Percentiles rank a stretch among this genome's conserved stretches.
Evolutionary conservation across 2,329 filamentous ascomycete genomes (phyloP).

Genomic region (Geosmithia putterillii): DNA sequence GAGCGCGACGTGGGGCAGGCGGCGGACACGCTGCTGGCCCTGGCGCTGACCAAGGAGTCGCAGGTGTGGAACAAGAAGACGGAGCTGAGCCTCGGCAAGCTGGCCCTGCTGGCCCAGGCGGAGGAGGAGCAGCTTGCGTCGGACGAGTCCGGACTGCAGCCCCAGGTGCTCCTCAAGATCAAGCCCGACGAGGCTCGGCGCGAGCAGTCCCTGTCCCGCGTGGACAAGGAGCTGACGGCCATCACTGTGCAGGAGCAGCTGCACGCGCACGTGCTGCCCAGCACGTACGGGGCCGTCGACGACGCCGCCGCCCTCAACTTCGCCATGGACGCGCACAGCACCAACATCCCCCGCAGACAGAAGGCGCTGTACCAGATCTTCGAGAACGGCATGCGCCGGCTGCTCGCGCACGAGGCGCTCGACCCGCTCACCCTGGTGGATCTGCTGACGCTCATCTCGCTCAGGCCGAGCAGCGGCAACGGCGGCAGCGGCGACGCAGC

Average conservation of each 20-base stretch:
- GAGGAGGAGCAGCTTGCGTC: conserved; percentile 16
- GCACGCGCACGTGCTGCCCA: conserved; percentile 56
- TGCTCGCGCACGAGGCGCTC: conserved; percentile 63
- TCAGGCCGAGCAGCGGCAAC: conserved; percentile 7
- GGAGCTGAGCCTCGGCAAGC: conserved; percentile 78
- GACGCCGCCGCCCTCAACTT: conserved; percentile 66
- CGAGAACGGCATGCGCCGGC: conserved; percentile 52
- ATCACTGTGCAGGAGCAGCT: conserved; percentile 71
- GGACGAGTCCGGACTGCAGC: conserved; percentile 9
- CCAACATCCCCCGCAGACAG: conserved; percentile 42
- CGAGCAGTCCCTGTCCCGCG: conserved; percentile 32
- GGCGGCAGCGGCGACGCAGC: too few species aligned
- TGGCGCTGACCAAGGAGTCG: conserved; percentile 60
- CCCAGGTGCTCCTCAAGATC: conserved; percentile 22
- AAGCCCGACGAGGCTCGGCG: conserved; percentile 20
- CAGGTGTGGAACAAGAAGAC: conserved; percentile 91
- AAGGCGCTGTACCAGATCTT: conserved; percentile 60
- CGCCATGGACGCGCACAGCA: conserved; percentile 55
- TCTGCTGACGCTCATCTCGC: conserved; percentile 61
- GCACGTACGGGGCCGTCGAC: conserved; percentile 64
- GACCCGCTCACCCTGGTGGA: conserved; percentile 56
- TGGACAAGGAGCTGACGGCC: conserved; percentile 54
- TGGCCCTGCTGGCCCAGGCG: conserved; percentile 58
- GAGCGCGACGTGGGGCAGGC: conserved; percentile 67
- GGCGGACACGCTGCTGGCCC: conserved; percentile 54